These are phyloP conservation scores for Glarea lozoyensis DNA, from an alignment of 495 filamentous ascomycete genomes.

Conservation along the genomic window DNA sequence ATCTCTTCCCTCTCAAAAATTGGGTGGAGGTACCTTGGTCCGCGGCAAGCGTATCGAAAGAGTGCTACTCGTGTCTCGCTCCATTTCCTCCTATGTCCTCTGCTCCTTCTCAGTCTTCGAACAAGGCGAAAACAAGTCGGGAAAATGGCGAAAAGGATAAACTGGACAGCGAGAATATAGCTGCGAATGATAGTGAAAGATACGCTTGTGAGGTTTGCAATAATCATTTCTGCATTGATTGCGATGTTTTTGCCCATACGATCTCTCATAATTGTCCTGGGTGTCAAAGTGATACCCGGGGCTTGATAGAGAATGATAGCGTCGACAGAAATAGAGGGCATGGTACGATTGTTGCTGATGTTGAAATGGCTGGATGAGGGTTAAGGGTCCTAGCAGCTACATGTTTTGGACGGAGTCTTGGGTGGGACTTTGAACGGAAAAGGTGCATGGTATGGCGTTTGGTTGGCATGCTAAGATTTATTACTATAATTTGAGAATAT, in stretches of 20 bases:
- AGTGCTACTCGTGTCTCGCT: constrained; percentile 46
- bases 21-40: constrained; percentile 88
- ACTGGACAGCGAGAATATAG: not conserved
- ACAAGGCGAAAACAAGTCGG: not conserved
- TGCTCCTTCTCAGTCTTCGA: too few species aligned
- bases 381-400: too few species aligned
- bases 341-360: not conserved
- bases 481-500: too few species aligned
- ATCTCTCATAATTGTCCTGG: constrained; percentile 92
- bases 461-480: too few species aligned
- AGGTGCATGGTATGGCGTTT: too few species aligned
- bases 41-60: constrained; percentile 40
- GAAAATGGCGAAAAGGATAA: not conserved
- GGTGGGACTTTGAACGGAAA: too few species aligned
- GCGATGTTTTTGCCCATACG: constrained; percentile 90
- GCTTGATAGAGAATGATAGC: constrained; percentile 3
- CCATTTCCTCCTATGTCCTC: constrained; percentile 42
- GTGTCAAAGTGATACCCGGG: constrained; percentile 58
- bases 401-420: too few species aligned
- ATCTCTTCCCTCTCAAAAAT: constrained; percentile 84
- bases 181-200: constrained; percentile 46
- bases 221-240: constrained; percentile 95
- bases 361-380: not conserved
- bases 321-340: not conserved
- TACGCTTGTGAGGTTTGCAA: constrained; percentile 80